Evolutionary conservation across 2,329 filamentous ascomycete genomes (phyloP).

Genomic region (Nigrograna mackinnonii): DNA sequence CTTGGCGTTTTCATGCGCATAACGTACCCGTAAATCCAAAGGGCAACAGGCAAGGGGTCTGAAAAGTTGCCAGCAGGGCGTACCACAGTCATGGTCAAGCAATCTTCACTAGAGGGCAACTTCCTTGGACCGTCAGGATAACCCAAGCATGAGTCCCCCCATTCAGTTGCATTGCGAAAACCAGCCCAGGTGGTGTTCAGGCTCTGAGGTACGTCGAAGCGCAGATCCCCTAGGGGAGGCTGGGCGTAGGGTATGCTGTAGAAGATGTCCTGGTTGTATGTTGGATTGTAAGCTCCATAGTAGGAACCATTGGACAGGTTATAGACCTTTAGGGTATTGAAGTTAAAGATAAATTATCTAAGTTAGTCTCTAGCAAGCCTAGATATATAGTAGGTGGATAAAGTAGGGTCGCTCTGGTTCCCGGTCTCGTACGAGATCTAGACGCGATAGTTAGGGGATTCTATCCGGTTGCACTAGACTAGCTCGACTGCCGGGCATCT

Average conservation of each 20-base stretch:
- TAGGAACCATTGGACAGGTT: too few relatives aligned
- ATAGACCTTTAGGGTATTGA: too few relatives aligned
- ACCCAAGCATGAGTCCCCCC: constrained; percentile 26
- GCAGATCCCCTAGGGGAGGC: constrained; percentile 46
- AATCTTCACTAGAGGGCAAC: constrained; percentile 60
- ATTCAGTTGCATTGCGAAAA: constrained; percentile 9
- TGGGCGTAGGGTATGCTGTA: constrained; percentile 57
- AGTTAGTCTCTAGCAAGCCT: too few relatives aligned
- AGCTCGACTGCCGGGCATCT: too few relatives aligned
- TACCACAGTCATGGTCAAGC: constrained; percentile 57
- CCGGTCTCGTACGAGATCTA: too few relatives aligned
- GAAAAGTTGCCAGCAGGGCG: constrained; percentile 41
- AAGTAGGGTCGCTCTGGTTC: too few relatives aligned
- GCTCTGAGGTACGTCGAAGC: constrained; percentile 32
- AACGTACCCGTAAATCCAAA: constrained; percentile 62
- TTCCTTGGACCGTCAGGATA: constrained; percentile 40
- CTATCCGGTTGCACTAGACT: too few relatives aligned
- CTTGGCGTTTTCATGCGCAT: too few relatives aligned
- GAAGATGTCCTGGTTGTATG: constrained; percentile 49
- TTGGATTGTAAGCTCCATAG: too few relatives aligned
- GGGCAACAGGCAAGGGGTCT: constrained; percentile 55
- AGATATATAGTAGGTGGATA: too few relatives aligned
- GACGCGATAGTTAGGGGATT: too few relatives aligned
- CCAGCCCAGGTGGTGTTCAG: constrained; percentile 9
- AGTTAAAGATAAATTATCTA: too few relatives aligned